A percentile compares a stretch with the other conserved stretches of the same genome.
These are phyloP conservation scores for Fusarium pseudoanthophilum DNA, from an alignment of 2,329 filamentous ascomycete genomes.

Conservation along the genomic window DNA sequence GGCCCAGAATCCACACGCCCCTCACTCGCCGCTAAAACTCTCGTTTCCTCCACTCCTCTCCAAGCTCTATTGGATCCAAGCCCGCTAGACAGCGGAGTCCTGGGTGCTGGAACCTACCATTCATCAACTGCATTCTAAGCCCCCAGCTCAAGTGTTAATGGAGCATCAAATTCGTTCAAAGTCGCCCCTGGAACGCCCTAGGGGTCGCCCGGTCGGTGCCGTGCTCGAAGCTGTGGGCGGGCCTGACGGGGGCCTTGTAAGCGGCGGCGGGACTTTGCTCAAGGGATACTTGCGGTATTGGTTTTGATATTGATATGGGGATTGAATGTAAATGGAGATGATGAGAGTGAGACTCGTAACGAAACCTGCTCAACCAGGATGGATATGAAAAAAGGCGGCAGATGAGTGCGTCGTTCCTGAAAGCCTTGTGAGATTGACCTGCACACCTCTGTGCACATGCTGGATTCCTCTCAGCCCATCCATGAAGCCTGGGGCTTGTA, in stretches of 20 bases:
- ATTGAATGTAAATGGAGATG: slow-evolving; percentile 9
- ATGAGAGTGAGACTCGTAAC: not conserved
- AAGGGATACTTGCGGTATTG: slow-evolving; percentile 26
- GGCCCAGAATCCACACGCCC: slow-evolving; percentile 6
- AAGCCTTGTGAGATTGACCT: slow-evolving; percentile 2
- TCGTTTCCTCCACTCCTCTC: slow-evolving; percentile 32
- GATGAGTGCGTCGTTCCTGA: slow-evolving; percentile 14
- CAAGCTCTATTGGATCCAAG: slow-evolving; percentile 27
- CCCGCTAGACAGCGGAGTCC: slow-evolving; percentile 32
- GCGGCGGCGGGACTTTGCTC: slow-evolving; percentile 9
- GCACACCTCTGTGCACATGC: slow-evolving; percentile 14
- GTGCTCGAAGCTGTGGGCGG: slow-evolving; percentile 8
- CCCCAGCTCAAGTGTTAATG: slow-evolving; percentile 21
- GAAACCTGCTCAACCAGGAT: not conserved
- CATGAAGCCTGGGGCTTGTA: slow-evolving; percentile 24
- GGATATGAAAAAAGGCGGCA: not conserved
- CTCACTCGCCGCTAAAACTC: slow-evolving; percentile 31
- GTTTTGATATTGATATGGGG: slow-evolving; percentile 7
- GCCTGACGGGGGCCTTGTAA: slow-evolving; percentile 19
- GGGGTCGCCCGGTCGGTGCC: slow-evolving; percentile 26
- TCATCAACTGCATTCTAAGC: slow-evolving; percentile 30
- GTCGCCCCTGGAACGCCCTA: slow-evolving; percentile 34
- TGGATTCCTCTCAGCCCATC: slow-evolving; percentile 24
- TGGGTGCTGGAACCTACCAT: slow-evolving; percentile 37
- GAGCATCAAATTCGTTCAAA: slow-evolving; percentile 23